phyloP scores from a whole-genome alignment of 345 rosid species.

The Salix suchowensis region DNA sequence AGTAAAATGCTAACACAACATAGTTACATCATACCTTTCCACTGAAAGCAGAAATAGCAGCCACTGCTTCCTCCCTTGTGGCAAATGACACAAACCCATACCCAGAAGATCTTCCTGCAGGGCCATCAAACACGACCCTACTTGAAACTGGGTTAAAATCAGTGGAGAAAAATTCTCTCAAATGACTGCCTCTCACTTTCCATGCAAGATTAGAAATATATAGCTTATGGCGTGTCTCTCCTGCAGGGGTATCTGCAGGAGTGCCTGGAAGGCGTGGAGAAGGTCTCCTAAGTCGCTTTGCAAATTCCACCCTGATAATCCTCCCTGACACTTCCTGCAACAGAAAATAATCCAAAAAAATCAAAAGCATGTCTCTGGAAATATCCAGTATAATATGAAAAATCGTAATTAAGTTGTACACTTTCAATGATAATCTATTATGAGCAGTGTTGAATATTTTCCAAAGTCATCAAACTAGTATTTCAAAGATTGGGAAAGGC shows the following conservation, averaged over 20 bases:
- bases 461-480: neutral
- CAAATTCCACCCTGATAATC: slow-evolving; percentile 60
- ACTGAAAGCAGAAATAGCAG: slow-evolving; percentile 57
- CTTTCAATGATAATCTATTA: neutral
- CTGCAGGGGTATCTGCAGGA: slow-evolving; percentile 26
- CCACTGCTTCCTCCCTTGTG: slow-evolving; percentile 84
- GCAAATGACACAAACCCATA: slow-evolving; percentile 86
- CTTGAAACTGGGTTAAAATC: slow-evolving; percentile 56
- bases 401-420: neutral
- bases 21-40: slow-evolving; percentile 56
- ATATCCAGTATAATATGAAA: neutral
- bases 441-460: neutral
- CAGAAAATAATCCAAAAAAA: neutral
- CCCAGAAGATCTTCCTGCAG: slow-evolving; percentile 67
- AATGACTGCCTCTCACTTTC: slow-evolving; percentile 79
- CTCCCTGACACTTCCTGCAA: slow-evolving; percentile 75
- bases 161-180: slow-evolving; percentile 64
- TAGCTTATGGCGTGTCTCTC: slow-evolving; percentile 63
- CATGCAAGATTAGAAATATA: slow-evolving; percentile 82
- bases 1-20: neutral
- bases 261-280: slow-evolving; percentile 33
- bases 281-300: slow-evolving; percentile 62
- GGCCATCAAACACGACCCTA: slow-evolving; percentile 59
- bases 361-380: neutral
- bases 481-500: neutral